Evolutionary conservation across 306 rosid genomes (phyloP).

Genomic region (Rosa persica): DNA sequence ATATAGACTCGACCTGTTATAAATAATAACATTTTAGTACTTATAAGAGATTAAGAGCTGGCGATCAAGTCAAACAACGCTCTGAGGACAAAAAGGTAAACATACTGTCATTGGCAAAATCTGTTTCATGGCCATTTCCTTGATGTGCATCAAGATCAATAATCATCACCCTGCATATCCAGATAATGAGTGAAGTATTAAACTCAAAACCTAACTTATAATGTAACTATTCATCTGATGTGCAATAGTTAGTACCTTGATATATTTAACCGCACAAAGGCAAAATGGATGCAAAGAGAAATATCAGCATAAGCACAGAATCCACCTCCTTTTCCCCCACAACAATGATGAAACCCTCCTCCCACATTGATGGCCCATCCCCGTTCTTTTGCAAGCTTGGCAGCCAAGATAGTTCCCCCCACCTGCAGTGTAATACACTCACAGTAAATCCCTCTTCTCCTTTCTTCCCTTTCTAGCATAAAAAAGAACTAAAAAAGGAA

Average conservation of each 20-base stretch:
- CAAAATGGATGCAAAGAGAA: conserved; percentile 78
- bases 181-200: conserved; percentile 22
- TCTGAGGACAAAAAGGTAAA: conserved; percentile 26
- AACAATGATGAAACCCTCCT: conserved; percentile 97
- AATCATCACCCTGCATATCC: conserved; percentile 74
- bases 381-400: conserved; percentile 84
- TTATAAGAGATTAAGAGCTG: conserved; percentile 21
- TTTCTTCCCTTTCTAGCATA: neutral
- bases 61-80: conserved; percentile 23
- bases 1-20: conserved; percentile 76
- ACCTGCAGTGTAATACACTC: conserved; percentile 46
- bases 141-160: conserved; percentile 99
- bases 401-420: conserved; percentile 89
- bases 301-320: conserved; percentile 90
- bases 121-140: conserved; percentile 95
- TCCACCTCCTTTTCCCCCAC: conserved; percentile 80
- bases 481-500: neutral
- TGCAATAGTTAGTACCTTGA: conserved; percentile 56
- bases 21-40: conserved; percentile 13
- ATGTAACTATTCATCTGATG: neutral
- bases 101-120: conserved; percentile 74
- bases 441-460: conserved; percentile 11
- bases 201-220: conserved; percentile 23
- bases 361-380: conserved; percentile 98
- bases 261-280: conserved; percentile 66